Conservation (phyloP, 495 filamentous ascomycete genomes). For the Penicillium ochrochloron region DNA sequence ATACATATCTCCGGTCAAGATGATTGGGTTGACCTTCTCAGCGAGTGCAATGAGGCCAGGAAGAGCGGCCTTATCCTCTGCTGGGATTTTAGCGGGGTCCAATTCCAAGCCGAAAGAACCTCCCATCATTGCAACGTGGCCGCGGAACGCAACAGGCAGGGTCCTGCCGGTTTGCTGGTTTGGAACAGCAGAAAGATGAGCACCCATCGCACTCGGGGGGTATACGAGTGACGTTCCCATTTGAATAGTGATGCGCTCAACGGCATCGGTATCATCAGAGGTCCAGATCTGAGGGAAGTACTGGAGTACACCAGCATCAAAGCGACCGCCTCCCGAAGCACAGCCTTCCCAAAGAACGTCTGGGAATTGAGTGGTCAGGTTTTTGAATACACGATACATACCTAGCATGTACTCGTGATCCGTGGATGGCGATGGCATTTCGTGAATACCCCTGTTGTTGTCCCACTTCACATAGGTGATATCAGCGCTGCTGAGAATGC, state of each 20-base stretch:
- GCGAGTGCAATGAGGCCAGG: conserved; percentile 51
- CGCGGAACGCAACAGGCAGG: conserved; percentile 53
- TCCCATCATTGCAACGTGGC: conserved; percentile 62
- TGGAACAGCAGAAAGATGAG: conserved; percentile 58
- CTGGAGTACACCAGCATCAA: conserved; percentile 58
- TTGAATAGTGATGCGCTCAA: conserved; percentile 58
- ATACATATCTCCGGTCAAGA: conserved; percentile 55
- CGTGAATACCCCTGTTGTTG: conserved; percentile 59
- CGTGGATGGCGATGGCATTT: conserved; percentile 51
- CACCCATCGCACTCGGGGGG: conserved; percentile 60
- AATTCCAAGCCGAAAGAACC: conserved; percentile 61
- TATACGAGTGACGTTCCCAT: conserved; percentile 59
- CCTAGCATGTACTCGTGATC: conserved; percentile 59
- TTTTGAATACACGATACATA: conserved; percentile 57
- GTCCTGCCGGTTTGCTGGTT: conserved; percentile 56
- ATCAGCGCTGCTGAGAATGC: conserved; percentile 50
- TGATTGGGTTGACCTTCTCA: conserved; percentile 55
- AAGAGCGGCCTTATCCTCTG: conserved; percentile 49
- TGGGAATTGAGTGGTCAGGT: conserved; percentile 55
- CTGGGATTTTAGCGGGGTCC: conserved; percentile 46
- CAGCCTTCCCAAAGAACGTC: conserved; percentile 62
- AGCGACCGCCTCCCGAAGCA: conserved; percentile 59
- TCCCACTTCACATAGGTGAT: conserved; percentile 64
- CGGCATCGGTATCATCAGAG: conserved; percentile 58
- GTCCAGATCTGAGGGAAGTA: conserved; percentile 65